Conservation (phyloP, 176 grass and related monocot species). For the Oryza officinalis region DNA sequence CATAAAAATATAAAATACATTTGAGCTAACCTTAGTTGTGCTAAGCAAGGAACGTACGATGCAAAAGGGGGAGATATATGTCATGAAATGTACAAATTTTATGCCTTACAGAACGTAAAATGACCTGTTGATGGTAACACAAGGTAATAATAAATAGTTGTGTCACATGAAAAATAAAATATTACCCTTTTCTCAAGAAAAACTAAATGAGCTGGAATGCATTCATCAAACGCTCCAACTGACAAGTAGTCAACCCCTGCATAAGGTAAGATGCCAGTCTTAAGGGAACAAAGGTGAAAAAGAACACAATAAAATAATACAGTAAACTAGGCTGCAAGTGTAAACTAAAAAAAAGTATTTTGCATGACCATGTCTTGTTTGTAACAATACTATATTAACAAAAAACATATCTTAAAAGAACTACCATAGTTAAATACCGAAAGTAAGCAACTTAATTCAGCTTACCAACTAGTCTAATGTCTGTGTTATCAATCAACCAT, state of each 20-base stretch:
- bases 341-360: background rate
- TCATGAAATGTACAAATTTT: background rate
- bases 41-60: background rate
- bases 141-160: background rate
- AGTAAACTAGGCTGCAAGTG: background rate
- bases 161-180: background rate
- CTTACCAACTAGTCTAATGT: slow-evolving; percentile 85
- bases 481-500: slow-evolving; percentile 85
- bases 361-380: background rate
- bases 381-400: background rate
- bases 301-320: background rate
- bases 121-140: no score
- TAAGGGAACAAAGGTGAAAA: background rate
- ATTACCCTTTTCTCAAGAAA: slow-evolving; percentile 67
- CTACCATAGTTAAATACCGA: background rate
- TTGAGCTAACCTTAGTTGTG: background rate
- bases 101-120: background rate
- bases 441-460: background rate
- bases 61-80: background rate
- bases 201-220: slow-evolving; percentile 73
- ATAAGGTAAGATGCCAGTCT: background rate
- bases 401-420: background rate
- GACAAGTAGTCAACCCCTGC: slow-evolving; percentile 79
- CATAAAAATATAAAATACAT: background rate
- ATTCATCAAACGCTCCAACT: slow-evolving; percentile 72